Evolutionary conservation across 305 asterid species (phyloP), one percentile per base, ranked within the genome.

Genomic region (Fraxinus velutina): DNA sequence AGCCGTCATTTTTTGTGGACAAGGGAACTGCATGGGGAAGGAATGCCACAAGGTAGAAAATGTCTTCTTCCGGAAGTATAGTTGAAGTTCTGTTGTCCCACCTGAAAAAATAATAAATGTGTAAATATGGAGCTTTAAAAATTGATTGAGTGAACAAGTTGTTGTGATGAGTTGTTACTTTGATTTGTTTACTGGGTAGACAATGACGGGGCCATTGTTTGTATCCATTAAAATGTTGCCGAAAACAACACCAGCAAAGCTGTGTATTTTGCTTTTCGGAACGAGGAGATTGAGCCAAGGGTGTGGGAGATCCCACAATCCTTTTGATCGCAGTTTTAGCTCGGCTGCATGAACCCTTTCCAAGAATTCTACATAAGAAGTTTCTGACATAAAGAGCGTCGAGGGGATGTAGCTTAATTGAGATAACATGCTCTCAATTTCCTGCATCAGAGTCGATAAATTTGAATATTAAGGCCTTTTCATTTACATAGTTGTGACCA

Each of bases 221-320:
- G 98, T 93, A 77, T 94, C 87, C 24, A 87, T 89, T 33, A 93
- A 32, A 42, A 94, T 91, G 80, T 86, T 86, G 7, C 95, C 94
- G 55, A 94, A 94, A 72, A 93, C 97, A 32, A 83, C 89, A 47
- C 88, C 86, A 39, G 94, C 90, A 71, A 94, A 94, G 13, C 37
- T 57, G 72, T 89, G 90, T 68, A 93, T 91, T 68, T 92, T 93
- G 87, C 92, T 93, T 85, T 82, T 86, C 2, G 98, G 97, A 36
- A 94, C 90, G 24, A 93, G 92, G 47, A 94, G 94, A 62, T 93
- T 92, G 21, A 93, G 93, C 98, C 98, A 95, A 79, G 98, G 98
- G 83, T 95, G 98, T 74, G 96, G 93, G 29, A 93, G 83, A 78
- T 91, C 97, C 98, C 98, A 95, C 6, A 95, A 84, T 33, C 98